These are phyloP conservation scores for Pleodorina starrii DNA, from an alignment of 139 green algal genomes.

Conservation along the genomic window DNA sequence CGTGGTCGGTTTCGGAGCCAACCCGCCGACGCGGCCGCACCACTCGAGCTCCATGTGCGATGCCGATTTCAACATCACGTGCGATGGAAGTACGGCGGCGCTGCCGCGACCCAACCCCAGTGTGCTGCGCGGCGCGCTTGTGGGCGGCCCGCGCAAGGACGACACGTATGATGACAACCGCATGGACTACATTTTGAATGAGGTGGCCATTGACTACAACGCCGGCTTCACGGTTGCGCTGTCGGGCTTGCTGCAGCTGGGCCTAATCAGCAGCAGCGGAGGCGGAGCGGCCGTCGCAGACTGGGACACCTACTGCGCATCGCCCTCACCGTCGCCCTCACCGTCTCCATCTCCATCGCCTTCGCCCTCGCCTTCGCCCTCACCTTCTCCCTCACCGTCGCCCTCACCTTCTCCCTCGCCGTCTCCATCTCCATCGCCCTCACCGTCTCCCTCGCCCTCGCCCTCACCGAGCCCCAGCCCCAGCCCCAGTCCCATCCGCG, in stretches of 20 bases:
- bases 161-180: conserved; percentile 49
- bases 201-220: conserved; percentile 65
- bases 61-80: neutral
- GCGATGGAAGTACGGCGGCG: neutral
- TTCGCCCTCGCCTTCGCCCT: neutral
- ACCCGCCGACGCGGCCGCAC: conserved; percentile 15
- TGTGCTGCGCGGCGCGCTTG: conserved; percentile 54
- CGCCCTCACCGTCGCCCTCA: neutral
- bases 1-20: conserved; percentile 8
- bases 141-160: conserved; percentile 67
- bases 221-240: conserved; percentile 57
- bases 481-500: neutral
- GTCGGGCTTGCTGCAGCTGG: conserved; percentile 7
- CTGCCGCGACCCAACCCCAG: conserved; percentile 15
- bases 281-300: too few species aligned
- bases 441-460: too few species aligned
- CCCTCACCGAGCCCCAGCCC: neutral
- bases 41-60: conserved; percentile 11
- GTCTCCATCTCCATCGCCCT: too few species aligned
- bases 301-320: conserved; percentile 34
- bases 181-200: conserved; percentile 40
- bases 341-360: neutral
- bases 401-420: too few species aligned
- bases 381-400: neutral
- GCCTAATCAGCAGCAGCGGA: too few species aligned